Base-by-base conservation (phyloP, 345 rosid species). In the Bretschneidera sinensis region DNA sequence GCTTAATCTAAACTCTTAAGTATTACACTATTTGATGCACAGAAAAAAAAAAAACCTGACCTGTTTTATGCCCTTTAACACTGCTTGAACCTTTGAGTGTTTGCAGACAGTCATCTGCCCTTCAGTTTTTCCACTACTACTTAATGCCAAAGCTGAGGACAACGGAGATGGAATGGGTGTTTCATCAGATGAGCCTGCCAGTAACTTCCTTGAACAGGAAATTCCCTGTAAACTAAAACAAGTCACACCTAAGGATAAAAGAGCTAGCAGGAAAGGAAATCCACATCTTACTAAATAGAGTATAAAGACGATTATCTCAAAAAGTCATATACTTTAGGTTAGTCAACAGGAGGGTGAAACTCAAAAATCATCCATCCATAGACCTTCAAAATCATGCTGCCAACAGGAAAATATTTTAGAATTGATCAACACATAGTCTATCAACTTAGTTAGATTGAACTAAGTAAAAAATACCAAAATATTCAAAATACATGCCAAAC, bases 1-100 rank as follows among this genome's bases (percentile, higher is more conserved):
- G 28, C 24, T n/a, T 21, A 18, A 4, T 39, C 39, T 17, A 25
- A 14, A 19, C 13, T n/a, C 24, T 24, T 28, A 52, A 52, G 24
- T 1, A 19, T 13, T 20, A 4, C 19, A 19, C 23, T 21, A 54
- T 19, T 54, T 18, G 2, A 54, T 25, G 24, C 35, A 39, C 16
- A 23, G 47, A 54, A 47, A 13, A 17, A 31, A 24, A 54, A 39
- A 9, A 55, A 54, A 22, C 5, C 17, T 39, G 55, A 88, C 96
- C 95, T 86, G 95, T 66, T 90, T 90, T 67, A 90, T 90, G 70
- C 88, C 89, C 85, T 88, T 94, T 15, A 88, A 64, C 48, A 88
- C 78, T 50, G 91, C 99, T 67, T 90, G 96, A 71, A 94, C 99
- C 60, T 69, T 79, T 22, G 79, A 39, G 48, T 85, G 83, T 81